Base-by-base conservation (phyloP, 148 eudicot genomes). In the Vaccinium macrocarpon region DNA sequence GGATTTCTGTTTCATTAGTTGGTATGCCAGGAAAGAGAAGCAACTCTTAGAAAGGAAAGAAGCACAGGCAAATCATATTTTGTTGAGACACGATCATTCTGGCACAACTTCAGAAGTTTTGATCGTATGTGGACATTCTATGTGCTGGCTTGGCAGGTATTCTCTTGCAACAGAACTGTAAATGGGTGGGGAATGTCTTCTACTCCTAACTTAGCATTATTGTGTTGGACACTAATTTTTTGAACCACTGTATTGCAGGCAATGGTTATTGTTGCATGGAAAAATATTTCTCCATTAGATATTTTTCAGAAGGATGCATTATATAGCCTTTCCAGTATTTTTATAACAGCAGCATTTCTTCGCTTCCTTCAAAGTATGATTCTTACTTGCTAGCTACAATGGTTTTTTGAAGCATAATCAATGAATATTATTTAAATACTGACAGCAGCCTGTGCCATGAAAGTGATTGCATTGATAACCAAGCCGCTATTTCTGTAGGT, bases 321-420 rank as follows among this genome's bases (percentile, higher is more conserved):
- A 84, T 86, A 87, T 87, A 88, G 85, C 88, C 92, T 91, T 32
- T 75, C 89, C 86, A 93, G 94, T 79, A 83, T 93, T 78, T 93
- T 93, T 88, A 91, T 93, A 29, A 93, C 95, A 62, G 91, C 94
- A 50, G 92, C 95, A n/a, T 80, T 90, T 85, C 98, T 97, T 84
- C 95, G 98, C 77, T 85, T 97, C 87, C 91, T 97, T 81, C 99
- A 95, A 86, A 95, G 99, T 97, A 95, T 49, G 95, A 73, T 59
- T 83, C 52, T 79, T 80, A 81, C 56, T 73, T 81, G 61, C 23
- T 82, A 23, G 81, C 79, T 78, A 49, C 29, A 15, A 53, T 61
- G 18, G 75, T 74, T 48, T 9, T 10, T 74, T 74, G 42, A 29
- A 72, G 52, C 76, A 50, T 50, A 82, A 82, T 52, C 12, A 71